phyloP scores from a whole-genome alignment of 2,329 filamentous ascomycete species.

The Zelopaecilomyces penicillatus region DNA sequence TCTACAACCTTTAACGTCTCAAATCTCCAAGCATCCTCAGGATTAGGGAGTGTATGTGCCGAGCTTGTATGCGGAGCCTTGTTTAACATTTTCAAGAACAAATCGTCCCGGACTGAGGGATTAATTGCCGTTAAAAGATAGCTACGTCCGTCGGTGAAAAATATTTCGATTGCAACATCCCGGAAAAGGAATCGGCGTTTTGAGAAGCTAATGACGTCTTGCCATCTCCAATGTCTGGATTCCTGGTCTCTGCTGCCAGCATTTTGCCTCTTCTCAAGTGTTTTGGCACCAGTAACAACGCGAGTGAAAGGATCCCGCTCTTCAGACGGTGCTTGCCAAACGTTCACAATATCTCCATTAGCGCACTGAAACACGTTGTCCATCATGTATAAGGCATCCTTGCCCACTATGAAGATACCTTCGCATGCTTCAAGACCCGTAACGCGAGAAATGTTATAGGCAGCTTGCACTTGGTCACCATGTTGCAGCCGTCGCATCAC shows the following conservation, averaged over 20 bases:
- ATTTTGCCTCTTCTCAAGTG: constrained; percentile 52
- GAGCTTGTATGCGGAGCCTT: constrained; percentile 76
- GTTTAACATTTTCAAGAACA: constrained; percentile 65
- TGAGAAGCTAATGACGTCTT: constrained; percentile 87
- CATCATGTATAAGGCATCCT: constrained; percentile 85
- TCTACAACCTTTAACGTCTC: constrained; percentile 68
- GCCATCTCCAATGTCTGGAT: constrained; percentile 86
- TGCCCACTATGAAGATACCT: constrained; percentile 86
- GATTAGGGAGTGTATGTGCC: constrained; percentile 59
- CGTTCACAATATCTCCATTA: constrained; percentile 94
- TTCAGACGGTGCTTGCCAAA: constrained; percentile 84
- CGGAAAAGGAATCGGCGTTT: constrained; percentile 93
- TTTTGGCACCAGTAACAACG: constrained; percentile 67
- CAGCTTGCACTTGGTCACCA: constrained; percentile 84
- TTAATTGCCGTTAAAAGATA: constrained; percentile 84
- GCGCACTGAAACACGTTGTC: constrained; percentile 94
- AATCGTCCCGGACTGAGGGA: constrained; percentile 63
- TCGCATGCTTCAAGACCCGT: constrained; percentile 90
- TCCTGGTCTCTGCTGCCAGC: constrained; percentile 59
- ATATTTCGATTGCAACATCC: constrained; percentile 92
- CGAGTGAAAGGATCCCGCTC: constrained; percentile 93
- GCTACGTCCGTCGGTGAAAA: constrained; percentile 93
- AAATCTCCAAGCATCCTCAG: constrained; percentile 85
- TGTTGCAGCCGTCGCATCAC: constrained; percentile 90
- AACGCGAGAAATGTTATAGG: constrained; percentile 92